A percentile compares a stretch with the other conserved stretches of the same genome.
These are phyloP conservation scores for Lentinula detonsa DNA, from an alignment of 768 basidiomycete species.

Conservation along the genomic window DNA sequence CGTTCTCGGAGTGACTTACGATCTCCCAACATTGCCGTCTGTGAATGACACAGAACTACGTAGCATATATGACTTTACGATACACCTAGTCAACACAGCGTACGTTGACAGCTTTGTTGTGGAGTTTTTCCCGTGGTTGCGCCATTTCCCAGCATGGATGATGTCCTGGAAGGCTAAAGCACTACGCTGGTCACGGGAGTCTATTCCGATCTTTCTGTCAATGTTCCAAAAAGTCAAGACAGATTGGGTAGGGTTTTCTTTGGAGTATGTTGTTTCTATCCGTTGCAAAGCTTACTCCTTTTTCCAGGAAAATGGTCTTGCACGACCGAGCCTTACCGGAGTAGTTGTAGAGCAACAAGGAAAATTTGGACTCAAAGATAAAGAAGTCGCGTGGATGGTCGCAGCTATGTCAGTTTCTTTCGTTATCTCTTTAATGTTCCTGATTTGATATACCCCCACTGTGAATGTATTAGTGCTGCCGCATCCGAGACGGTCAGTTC, in stretches of 20 bases:
- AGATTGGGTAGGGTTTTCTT: constrained; percentile 5
- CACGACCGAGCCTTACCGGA: constrained; percentile 8
- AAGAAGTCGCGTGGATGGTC: neutral
- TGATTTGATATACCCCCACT: neutral
- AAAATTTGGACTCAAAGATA: constrained; percentile 1
- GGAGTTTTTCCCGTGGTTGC: constrained; percentile 28
- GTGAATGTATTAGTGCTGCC: neutral
- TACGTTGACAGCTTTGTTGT: constrained; percentile 27
- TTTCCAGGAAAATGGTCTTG: constrained; percentile 5
- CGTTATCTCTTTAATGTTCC: neutral
- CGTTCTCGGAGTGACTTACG: constrained; percentile 13
- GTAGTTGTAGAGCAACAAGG: neutral
- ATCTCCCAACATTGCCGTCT: constrained; percentile 8
- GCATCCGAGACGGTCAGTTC: neutral
- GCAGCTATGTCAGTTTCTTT: neutral
- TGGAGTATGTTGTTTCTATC: neutral
- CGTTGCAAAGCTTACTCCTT: neutral
- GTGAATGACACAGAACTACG: constrained; percentile 11
- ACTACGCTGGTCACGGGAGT: constrained; percentile 8
- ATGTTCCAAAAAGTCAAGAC: constrained; percentile 8
- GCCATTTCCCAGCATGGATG: constrained; percentile 20
- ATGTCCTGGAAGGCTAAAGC: constrained; percentile 16
- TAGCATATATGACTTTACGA: constrained; percentile 14
- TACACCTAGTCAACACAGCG: constrained; percentile 21
- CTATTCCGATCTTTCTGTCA: constrained; percentile 7